phyloP scores from a whole-genome alignment of 2,329 filamentous ascomycete species.

The Aphanoascus verrucosus region DNA sequence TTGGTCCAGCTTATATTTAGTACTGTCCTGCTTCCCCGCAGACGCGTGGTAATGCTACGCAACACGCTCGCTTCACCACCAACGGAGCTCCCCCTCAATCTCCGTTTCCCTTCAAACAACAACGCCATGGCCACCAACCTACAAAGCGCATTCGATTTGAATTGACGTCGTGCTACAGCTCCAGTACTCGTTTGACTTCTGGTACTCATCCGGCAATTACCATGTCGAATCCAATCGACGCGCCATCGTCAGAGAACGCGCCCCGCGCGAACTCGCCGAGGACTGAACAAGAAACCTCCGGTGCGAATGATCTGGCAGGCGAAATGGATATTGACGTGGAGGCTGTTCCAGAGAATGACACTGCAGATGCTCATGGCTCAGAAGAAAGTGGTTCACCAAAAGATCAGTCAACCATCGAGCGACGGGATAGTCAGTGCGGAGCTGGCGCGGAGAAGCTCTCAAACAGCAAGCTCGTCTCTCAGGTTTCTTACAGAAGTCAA shows the following conservation, averaged over 20 bases:
- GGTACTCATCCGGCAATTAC: neutral
- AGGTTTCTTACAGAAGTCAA: constrained; percentile 27
- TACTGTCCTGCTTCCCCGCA: neutral
- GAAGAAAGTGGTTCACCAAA: neutral
- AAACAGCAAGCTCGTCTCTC: neutral
- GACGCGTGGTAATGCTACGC: neutral
- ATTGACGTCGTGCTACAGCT: neutral
- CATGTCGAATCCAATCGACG: neutral
- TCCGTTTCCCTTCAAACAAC: neutral
- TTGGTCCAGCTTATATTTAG: neutral
- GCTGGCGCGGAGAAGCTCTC: neutral
- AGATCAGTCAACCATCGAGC: neutral
- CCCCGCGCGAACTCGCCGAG: neutral
- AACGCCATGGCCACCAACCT: neutral
- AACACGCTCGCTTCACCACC: neutral
- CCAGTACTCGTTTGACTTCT: neutral
- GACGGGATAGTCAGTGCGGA: neutral
- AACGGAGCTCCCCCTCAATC: neutral
- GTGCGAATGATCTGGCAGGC: neutral
- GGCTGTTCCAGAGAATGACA: neutral
- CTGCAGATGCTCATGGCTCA: neutral
- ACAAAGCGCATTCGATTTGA: neutral
- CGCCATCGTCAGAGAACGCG: neutral
- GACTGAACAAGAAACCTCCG: neutral
- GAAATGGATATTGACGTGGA: neutral